These are phyloP conservation scores for Apiospora koreana DNA, from an alignment of 2,329 filamentous ascomycete genomes.

Conservation along the genomic window DNA sequence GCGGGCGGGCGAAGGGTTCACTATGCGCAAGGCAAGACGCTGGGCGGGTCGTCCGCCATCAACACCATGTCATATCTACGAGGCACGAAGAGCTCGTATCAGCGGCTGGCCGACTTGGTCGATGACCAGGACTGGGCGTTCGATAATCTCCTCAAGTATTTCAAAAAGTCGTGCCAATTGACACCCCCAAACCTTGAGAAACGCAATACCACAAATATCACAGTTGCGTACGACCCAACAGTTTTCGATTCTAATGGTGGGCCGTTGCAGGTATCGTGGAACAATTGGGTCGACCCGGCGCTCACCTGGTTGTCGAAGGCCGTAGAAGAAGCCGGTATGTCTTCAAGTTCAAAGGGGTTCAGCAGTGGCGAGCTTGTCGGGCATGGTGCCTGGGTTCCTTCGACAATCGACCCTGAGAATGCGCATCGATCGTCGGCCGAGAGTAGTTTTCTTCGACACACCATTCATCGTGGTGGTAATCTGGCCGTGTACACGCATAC, in stretches of 20 bases:
- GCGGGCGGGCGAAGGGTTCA: conserved; percentile 17
- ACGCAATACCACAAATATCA: conserved; percentile 27
- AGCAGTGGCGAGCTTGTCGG: neutral
- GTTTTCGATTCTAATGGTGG: neutral
- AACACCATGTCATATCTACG: conserved; percentile 34
- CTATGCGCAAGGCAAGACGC: conserved; percentile 30
- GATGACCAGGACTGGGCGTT: conserved; percentile 25
- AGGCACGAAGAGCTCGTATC: conserved; percentile 23
- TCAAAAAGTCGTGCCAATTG: conserved; percentile 26
- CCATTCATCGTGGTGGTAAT: conserved; percentile 20
- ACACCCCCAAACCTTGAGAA: conserved; percentile 21
- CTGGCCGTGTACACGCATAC: conserved; percentile 15
- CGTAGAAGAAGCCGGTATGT: neutral
- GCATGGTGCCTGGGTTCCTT: neutral
- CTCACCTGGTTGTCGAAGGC: neutral
- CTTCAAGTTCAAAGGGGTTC: neutral
- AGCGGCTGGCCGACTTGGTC: conserved; percentile 26
- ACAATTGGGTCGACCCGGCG: neutral
- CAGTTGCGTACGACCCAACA: conserved; percentile 21
- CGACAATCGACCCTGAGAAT: neutral
- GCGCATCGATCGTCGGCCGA: neutral
- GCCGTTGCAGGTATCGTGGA: neutral
- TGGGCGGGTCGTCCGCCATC: conserved; percentile 29
- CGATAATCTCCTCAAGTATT: conserved; percentile 26
- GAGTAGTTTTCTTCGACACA: conserved; percentile 25